Percentiles rank a stretch among this genome's conserved stretches.
These are phyloP conservation scores for Silene coronaria DNA, from an alignment of 179 eudicot species.

Conservation along the genomic window DNA sequence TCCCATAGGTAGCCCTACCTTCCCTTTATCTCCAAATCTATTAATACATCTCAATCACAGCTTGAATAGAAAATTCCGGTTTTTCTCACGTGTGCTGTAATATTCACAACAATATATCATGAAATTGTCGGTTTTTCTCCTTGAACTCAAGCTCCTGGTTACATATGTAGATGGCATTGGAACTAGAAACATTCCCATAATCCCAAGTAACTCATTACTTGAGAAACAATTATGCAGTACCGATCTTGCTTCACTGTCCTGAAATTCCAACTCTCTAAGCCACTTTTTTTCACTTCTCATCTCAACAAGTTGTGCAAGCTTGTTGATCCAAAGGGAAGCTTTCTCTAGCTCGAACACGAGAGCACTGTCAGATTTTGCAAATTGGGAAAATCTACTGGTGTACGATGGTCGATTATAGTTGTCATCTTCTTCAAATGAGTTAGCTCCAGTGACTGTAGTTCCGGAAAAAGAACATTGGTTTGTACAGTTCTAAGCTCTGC, in stretches of 20 bases:
- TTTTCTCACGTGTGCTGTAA: no score
- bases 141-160: not conserved
- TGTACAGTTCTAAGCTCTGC: not conserved
- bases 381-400: constrained; percentile 17
- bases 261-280: constrained; percentile 23
- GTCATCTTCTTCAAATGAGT: constrained; percentile 14
- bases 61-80: no score
- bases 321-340: constrained; percentile 19
- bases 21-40: no score
- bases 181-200: not conserved
- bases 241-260: constrained; percentile 4
- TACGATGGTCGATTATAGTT: constrained; percentile 10
- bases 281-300: constrained; percentile 25
- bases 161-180: not conserved
- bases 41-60: no score
- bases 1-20: no score
- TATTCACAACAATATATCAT: no score
- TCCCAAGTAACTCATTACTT: constrained; percentile 15
- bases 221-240: constrained; percentile 14
- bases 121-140: not conserved
- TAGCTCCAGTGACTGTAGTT: constrained; percentile 18
- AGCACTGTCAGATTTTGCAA: constrained; percentile 19
- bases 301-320: constrained; percentile 19
- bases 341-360: constrained; percentile 14
- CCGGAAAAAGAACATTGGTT: constrained; percentile 19